Evolutionary conservation across 2,329 filamentous ascomycete genomes (phyloP), one percentile per base, ranked within the genome.

Genomic region (Fusarium newnesense): DNA sequence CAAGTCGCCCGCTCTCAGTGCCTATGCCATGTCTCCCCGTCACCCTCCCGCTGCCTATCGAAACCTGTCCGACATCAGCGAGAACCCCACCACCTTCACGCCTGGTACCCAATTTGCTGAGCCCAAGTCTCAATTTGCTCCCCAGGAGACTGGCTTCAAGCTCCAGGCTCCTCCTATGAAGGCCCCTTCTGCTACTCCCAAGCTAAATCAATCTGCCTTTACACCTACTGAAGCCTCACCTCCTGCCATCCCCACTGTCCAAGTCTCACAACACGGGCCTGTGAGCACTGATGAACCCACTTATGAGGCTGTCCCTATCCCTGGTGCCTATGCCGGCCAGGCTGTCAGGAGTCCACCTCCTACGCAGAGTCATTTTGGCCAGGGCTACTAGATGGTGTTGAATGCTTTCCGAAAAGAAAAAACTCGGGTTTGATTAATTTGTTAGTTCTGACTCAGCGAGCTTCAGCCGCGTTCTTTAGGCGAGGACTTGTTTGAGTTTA

Each of bases 261-360:
- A 85, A 60, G 78, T 87, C 66, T 88, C 91, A 74, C 86, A 91
- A 56, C 93, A 94, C 75, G 91, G 91, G 24, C 88, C 88, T 16
- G 88, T 90, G 32, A 93, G 93, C 15, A 91, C 93, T 1, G 93
- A 95, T 53, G 96, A 98, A 87, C 90, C 93, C 76, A 90, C 91
- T 54, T 98, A 97, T 81, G 95, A 92, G 18, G 85, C 92, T 28
- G 96, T 98, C 37, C 94, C 95, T 2, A 97, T 98, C 67, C 96
- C 96, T 0, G 93, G 93, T 10, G 93, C 95, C 1, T 98, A 98
- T 80, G 85, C 88, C 11, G 88, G 87, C 53, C 85, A 85, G 65
- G 85, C 85, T 10, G 76, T 90, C 63, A 87, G 85, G 81, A 88
- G 85, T 77, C 87, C 88, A 39, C 84, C 84, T 37, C 83, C 84